These are phyloP conservation scores for Penicillium sp. DNA, from an alignment of 2,329 filamentous ascomycete species.

Conservation along the genomic window DNA sequence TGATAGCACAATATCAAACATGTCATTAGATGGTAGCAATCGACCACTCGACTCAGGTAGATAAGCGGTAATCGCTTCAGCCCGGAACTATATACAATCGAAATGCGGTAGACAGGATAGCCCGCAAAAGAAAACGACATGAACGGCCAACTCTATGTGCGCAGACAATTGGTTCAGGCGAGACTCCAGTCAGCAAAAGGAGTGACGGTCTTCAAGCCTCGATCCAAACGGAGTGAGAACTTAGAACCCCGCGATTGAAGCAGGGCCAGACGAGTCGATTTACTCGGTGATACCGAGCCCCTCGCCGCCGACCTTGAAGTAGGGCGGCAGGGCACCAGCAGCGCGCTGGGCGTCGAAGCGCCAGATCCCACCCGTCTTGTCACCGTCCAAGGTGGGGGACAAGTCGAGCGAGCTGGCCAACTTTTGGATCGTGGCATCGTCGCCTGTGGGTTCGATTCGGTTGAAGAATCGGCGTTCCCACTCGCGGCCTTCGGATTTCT, in stretches of 20 bases:
- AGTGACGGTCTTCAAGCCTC: not conserved
- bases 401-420: slow-evolving; percentile 43
- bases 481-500: slow-evolving; percentile 66
- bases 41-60: slow-evolving; percentile 7
- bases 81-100: slow-evolving; percentile 23
- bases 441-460: slow-evolving; percentile 33
- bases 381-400: slow-evolving; percentile 49
- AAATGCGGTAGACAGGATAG: slow-evolving; percentile 18
- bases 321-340: slow-evolving; percentile 40
- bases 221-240: slow-evolving; percentile 5
- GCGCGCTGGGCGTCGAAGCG: slow-evolving; percentile 58
- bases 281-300: slow-evolving; percentile 36
- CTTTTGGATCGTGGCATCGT: slow-evolving; percentile 38
- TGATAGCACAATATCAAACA: slow-evolving; percentile 3
- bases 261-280: not conserved
- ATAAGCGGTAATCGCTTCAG: slow-evolving; percentile 8
- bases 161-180: slow-evolving; percentile 9
- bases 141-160: slow-evolving; percentile 21
- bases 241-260: not conserved
- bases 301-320: slow-evolving; percentile 38
- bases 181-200: not conserved
- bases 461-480: slow-evolving; percentile 87
- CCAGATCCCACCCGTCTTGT: slow-evolving; percentile 68
- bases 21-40: slow-evolving; percentile 18
- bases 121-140: slow-evolving; percentile 7